A percentile compares a stretch with the other conserved stretches of the same genome.
These are phyloP conservation scores for Venturia pyrina DNA, from an alignment of 2,329 filamentous ascomycete genomes.

Conservation along the genomic window DNA sequence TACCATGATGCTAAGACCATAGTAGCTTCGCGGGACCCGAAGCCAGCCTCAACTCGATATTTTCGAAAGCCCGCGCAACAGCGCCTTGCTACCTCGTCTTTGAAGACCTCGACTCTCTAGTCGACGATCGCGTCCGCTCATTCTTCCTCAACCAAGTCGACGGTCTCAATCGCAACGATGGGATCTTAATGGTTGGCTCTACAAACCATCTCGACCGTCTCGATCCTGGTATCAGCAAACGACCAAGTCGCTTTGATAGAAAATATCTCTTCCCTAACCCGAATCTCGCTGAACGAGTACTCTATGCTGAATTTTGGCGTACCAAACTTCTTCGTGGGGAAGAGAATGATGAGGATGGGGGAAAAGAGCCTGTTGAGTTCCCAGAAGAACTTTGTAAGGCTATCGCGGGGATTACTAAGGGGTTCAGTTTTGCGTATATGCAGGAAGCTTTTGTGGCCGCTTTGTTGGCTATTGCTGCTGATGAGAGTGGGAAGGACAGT, in stretches of 20 bases:
- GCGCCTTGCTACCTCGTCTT: slow-evolving; percentile 63
- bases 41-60: slow-evolving; percentile 4
- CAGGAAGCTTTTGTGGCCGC: slow-evolving; percentile 34
- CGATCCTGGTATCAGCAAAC: slow-evolving; percentile 50
- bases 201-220: slow-evolving; percentile 56
- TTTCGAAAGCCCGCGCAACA: slow-evolving; percentile 46
- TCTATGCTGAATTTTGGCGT: slow-evolving; percentile 37
- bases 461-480: slow-evolving; percentile 25
- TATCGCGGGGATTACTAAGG: slow-evolving; percentile 32
- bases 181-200: slow-evolving; percentile 58
- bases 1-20: slow-evolving; percentile 46
- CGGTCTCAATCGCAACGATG: slow-evolving; percentile 58
- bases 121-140: slow-evolving; percentile 48
- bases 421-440: slow-evolving; percentile 37
- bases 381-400: slow-evolving; percentile 29
- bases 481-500: neutral
- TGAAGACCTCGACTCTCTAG: slow-evolving; percentile 60
- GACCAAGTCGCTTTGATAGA: slow-evolving; percentile 36
- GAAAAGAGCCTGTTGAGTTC: slow-evolving; percentile 28
- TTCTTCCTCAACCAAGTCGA: slow-evolving; percentile 64
- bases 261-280: slow-evolving; percentile 38
- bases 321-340: slow-evolving; percentile 21
- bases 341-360: neutral
- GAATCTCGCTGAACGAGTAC: slow-evolving; percentile 26
- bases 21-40: neutral